A percentile compares a stretch with the other conserved stretches of the same genome.
Evolutionary conservation across 2,329 filamentous ascomycete species (phyloP).

Genomic region (Calonectria pseudoreteaudii): DNA sequence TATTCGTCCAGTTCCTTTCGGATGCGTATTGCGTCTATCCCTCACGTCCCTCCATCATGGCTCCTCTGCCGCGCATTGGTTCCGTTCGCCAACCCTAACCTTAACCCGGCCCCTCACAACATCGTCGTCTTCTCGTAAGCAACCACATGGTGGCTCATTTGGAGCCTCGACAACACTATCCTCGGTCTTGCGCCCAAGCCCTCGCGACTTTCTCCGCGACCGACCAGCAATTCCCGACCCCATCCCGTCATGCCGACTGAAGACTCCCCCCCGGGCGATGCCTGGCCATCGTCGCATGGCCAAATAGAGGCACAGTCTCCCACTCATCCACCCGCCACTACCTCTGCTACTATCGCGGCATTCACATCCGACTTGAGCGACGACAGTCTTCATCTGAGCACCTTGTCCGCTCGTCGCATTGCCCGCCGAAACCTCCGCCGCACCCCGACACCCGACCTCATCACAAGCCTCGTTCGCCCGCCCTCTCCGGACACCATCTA

Average conservation of each 20-base stretch:
- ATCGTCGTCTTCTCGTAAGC: background rate
- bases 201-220: background rate
- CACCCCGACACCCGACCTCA: conserved; percentile 53
- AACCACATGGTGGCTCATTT: conserved; percentile 1
- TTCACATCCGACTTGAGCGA: conserved; percentile 51
- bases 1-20: background rate
- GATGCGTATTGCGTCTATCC: background rate
- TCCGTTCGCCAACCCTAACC: conserved; percentile 11
- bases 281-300: background rate
- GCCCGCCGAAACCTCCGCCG: conserved; percentile 51
- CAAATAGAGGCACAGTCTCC: conserved; percentile 30
- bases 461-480: conserved; percentile 53
- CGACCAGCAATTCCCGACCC: background rate
- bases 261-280: conserved; percentile 8
- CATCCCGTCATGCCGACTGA: conserved; percentile 20
- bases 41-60: conserved; percentile 18
- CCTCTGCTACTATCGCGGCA: conserved; percentile 26
- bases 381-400: conserved; percentile 49
- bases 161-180: background rate
- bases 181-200: background rate
- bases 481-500: conserved; percentile 52
- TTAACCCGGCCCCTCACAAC: background rate
- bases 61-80: conserved; percentile 8
- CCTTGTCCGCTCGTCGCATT: conserved; percentile 50
- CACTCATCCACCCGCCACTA: conserved; percentile 21